Evolutionary conservation across 306 rosid genomes (phyloP), one percentile per base, ranked within the genome.

Genomic region (Rosa lucieae): DNA sequence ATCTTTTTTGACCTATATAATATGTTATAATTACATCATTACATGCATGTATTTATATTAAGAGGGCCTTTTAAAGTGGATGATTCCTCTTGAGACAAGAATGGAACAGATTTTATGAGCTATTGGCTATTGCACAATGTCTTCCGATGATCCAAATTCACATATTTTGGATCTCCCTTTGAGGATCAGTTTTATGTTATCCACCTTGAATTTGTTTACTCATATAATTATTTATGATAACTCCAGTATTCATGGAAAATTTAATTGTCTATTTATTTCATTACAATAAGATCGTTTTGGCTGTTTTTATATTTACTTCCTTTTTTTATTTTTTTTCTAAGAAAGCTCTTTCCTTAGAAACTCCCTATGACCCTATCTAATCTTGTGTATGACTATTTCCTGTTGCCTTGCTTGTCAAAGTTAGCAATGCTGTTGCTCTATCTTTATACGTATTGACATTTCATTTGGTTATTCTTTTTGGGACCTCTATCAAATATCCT

Each of bases 1-100:
- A 94, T 94, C 99, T 84, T 89, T 88, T 86, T 79, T 17, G 44
- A 32, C 67, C 67, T 56, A 18, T 77, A 40, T 69, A 14, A 26
- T 65, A 12, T 26, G 67, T 3, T 11, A 59, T 26, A 15, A 6
- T 70, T 58, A 2, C 14, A 59, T 26, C 7, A 6, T 70, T 58
- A 2, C 14, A 14, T 51, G 18, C 18, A 1, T 66, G 2, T 35
- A 5, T 17, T 9, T 35, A 2, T 14, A 32, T 32, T 32, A 29
- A 0, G 0, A 8, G 29, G 1, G 32, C 18, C 66, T 5, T 51
- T 23, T 52, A 14, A 37, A 35, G 21, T 35, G 18, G 18, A 18
- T 53, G 48, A 72, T 32, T 23, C 32, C 18, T 52, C 32, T 72
- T 20, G n/a, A 29, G 15, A n/a, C 13, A 46, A 70, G 56, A 23